phyloP scores from a whole-genome alignment of 2,329 filamentous ascomycete species.

The Cladosporium halotolerans region DNA sequence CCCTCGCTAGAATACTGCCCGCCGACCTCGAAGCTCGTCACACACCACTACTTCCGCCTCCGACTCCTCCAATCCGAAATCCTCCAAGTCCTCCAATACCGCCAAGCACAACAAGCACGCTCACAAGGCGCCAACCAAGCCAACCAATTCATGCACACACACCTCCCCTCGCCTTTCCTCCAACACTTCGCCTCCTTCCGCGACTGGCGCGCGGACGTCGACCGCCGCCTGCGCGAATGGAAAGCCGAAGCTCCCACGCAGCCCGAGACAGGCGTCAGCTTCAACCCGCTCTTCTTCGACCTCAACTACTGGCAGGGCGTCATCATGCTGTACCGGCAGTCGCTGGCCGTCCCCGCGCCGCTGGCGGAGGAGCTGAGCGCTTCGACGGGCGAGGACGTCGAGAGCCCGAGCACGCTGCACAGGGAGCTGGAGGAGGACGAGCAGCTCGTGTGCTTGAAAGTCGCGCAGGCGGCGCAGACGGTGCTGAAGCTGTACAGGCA shows the following conservation, averaged over 20 bases:
- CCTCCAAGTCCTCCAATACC: conserved; percentile 84
- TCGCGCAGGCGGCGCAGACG: conserved; percentile 89
- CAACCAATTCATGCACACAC: conserved; percentile 70
- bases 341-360: conserved; percentile 68
- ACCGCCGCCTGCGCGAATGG: conserved; percentile 77
- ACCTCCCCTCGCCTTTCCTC: conserved; percentile 78
- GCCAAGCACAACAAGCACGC: conserved; percentile 75
- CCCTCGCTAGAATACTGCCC: conserved; percentile 44
- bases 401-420: conserved; percentile 48
- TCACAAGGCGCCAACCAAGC: conserved; percentile 56
- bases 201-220: conserved; percentile 82
- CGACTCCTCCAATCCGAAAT: conserved; percentile 90
- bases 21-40: conserved; percentile 83
- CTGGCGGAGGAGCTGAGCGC: conserved; percentile 70
- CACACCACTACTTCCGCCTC: conserved; percentile 86
- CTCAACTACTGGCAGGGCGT: conserved; percentile 97
- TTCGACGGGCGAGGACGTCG: conserved; percentile 49
- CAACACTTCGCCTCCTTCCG: conserved; percentile 78
- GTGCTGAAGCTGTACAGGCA: conserved; percentile 87
- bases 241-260: conserved; percentile 73
- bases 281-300: conserved; percentile 83
- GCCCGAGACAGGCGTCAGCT: conserved; percentile 75
- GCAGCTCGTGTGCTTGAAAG: conserved; percentile 86
- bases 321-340: conserved; percentile 91
- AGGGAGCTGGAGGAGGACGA: conserved; percentile 71